These are phyloP conservation scores for Chrysanthemum makinoi DNA, from an alignment of 129 eudicot species.

Conservation along the genomic window DNA sequence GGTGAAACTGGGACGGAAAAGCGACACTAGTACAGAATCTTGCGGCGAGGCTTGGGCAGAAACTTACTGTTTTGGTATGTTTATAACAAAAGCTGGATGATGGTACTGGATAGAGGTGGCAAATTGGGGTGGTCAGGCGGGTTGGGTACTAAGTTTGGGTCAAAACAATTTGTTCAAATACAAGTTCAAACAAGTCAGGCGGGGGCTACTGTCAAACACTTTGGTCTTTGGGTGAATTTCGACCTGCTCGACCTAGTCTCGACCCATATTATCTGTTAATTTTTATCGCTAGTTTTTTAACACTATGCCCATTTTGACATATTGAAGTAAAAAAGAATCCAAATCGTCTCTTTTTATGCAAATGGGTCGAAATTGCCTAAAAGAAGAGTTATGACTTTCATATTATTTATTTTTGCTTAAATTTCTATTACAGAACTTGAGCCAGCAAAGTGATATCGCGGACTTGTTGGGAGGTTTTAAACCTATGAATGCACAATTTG, in stretches of 20 bases:
- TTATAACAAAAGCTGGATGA: neutral
- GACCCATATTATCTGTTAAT: neutral
- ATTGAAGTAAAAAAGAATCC: neutral
- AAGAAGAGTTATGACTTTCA: neutral
- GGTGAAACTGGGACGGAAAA: slow-evolving; percentile 99
- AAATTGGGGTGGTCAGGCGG: neutral
- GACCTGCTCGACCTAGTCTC: neutral
- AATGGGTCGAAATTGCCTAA: slow-evolving; percentile 2
- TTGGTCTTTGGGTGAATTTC: slow-evolving; percentile 5
- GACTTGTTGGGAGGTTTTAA: slow-evolving; percentile 91
- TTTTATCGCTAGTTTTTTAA: neutral
- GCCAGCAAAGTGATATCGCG: slow-evolving; percentile 98
- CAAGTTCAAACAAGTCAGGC: too few relatives aligned
- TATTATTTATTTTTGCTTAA: slow-evolving; percentile 15
- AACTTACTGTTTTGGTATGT: slow-evolving; percentile 96
- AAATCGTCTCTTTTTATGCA: neutral
- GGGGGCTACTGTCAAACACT: slow-evolving; percentile 1
- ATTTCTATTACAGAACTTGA: slow-evolving; percentile 65
- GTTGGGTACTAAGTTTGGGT: neutral
- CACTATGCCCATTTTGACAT: neutral
- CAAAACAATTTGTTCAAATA: neutral
- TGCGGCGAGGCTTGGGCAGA: slow-evolving; percentile 74
- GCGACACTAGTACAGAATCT: slow-evolving; percentile 92
- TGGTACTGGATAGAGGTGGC: slow-evolving; percentile 3
- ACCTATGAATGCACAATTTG: slow-evolving; percentile 68